Conservation (phyloP, 805 yeast species). For the Ogataea sp. region DNA sequence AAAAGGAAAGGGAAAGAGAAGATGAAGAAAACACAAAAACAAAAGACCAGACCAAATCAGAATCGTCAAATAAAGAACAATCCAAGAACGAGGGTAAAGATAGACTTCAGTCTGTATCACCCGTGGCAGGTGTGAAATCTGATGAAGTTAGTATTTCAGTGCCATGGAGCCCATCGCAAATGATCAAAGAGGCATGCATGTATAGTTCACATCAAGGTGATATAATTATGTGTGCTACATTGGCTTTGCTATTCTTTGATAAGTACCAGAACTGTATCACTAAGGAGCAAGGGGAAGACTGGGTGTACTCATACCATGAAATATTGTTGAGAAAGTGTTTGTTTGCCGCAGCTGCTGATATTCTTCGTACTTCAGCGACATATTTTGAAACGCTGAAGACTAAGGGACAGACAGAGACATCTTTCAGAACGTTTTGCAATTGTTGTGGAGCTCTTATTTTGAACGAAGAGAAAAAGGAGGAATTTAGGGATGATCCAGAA, state of each 20-base stretch:
- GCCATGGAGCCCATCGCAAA: constrained; percentile 52
- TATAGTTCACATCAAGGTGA: constrained; percentile 60
- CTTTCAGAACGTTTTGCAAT: constrained; percentile 51
- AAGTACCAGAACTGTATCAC: constrained; percentile 24
- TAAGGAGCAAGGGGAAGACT: constrained; percentile 37
- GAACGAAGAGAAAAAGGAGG: constrained; percentile 47
- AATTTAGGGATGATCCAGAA: constrained; percentile 19
- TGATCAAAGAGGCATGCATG: constrained; percentile 44
- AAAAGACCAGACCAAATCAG: constrained; percentile 12
- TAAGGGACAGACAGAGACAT: constrained; percentile 29
- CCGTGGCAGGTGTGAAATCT: no score
- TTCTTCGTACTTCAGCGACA: constrained; percentile 33
- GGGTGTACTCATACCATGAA: constrained; percentile 49
- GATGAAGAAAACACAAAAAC: constrained; percentile 6
- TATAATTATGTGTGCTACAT: constrained; percentile 47
- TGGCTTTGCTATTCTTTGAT: constrained; percentile 46
- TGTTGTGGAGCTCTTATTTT: constrained; percentile 50
- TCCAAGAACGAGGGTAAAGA: no score
- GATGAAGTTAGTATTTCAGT: constrained; percentile 1
- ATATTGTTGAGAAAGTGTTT: constrained; percentile 39
- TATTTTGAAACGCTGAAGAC: constrained; percentile 24
- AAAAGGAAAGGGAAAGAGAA: constrained; percentile 7
- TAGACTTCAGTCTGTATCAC: no score
- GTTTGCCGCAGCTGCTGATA: constrained; percentile 50
- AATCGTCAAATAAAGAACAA: constrained; percentile 13